phyloP scores from a whole-genome alignment of 208 protist genomes.

The Porcisia hertigi region DNA sequence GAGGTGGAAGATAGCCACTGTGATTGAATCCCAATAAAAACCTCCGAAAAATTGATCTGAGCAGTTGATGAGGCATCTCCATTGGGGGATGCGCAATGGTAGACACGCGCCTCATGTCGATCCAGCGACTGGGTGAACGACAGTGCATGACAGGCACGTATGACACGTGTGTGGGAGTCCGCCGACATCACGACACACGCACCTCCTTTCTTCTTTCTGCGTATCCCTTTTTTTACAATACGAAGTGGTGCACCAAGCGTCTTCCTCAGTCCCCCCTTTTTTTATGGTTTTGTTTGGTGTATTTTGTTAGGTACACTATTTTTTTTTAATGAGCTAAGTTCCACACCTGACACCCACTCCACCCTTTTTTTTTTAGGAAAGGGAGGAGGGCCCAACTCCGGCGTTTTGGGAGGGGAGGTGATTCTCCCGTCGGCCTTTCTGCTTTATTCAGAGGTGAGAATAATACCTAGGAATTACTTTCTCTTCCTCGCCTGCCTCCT shows the following conservation, averaged over 20 bases:
- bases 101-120: background rate
- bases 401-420: too few relatives aligned
- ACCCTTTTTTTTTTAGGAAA: background rate
- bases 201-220: background rate
- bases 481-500: background rate
- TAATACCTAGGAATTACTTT: background rate
- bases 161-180: background rate
- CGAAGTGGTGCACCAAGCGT: background rate
- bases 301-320: constrained; percentile 12
- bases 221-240: background rate
- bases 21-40: background rate
- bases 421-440: background rate
- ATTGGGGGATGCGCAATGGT: background rate
- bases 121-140: background rate
- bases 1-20: background rate
- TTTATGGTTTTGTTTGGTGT: background rate
- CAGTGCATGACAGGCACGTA: background rate
- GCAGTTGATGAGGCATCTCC: background rate
- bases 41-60: background rate
- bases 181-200: background rate
- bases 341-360: background rate
- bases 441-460: background rate
- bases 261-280: background rate
- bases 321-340: constrained; percentile 12
- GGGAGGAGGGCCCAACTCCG: too few relatives aligned